Evolutionary conservation across 129 eudicot genomes (phyloP), one percentile per base, ranked within the genome.

Genomic region (Escallonia herrerae): DNA sequence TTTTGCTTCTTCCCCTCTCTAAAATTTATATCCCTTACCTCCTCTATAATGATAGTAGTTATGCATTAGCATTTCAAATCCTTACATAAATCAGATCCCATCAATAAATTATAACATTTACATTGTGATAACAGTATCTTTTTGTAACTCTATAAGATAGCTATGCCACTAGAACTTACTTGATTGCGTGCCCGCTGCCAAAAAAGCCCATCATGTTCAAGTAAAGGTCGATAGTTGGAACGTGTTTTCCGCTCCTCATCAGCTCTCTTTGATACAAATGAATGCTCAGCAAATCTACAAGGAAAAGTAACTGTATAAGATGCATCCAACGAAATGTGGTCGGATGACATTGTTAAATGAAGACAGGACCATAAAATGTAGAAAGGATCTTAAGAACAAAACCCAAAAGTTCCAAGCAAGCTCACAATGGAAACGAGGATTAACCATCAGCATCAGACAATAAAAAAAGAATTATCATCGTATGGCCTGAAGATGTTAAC

Each of bases 121-220:
- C 42, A 54, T 41, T 8, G 63, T 55, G 39, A 55, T 55, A 55
- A 9, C 10, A 22, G 33, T 55, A 55, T 55, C 39, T 14, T 14
- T 64, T 46, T 15, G 5, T 13, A n/a, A 10, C 6, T 50, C 42
- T 14, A 7, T 48, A 44, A 55, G 14, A 3, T 13, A 41, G 9
- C n/a, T 12, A 45, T 37, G 59, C 56, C 50, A 15, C 66, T 38
- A 69, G 49, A 58, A 66, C 44, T 58, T 66, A 94, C 99, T 97
- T 89, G 79, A 67, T 86, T 74, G 66, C 63, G 86, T 62, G 80
- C 78, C 74, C 83, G 76, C 70, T 89, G 90, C 84, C 86, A 79
- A 64, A 78, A 79, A 15, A 94, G 79, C 55, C 95, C 84, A 76
- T 93, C 96, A 54, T 94, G 90, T 72, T 89, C 97, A 58, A 86